A percentile compares a stretch with the other conserved stretches of the same genome.
Conservation (phyloP, 306 rosid genomes). For the Pueraria montana region DNA sequence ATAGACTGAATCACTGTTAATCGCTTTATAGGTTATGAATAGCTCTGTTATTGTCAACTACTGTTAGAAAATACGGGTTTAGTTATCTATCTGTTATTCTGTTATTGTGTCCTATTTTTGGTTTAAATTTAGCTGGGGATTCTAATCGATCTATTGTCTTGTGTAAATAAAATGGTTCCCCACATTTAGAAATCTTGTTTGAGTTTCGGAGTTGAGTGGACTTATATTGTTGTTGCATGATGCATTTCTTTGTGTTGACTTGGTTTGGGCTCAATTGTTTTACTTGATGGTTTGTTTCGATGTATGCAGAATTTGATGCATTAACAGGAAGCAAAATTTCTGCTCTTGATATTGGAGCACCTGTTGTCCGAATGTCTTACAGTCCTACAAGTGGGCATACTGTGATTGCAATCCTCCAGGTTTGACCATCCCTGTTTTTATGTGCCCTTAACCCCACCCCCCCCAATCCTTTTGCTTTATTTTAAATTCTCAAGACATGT, state of each 20-base stretch:
- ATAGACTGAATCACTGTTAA: not conserved
- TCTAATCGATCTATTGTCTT: slow-evolving; percentile 28
- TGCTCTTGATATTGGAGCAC: slow-evolving; percentile 85
- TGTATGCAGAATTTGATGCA: slow-evolving; percentile 82
- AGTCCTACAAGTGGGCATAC: slow-evolving; percentile 96
- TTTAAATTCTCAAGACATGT: slow-evolving; percentile 8
- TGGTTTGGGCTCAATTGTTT: slow-evolving; percentile 36
- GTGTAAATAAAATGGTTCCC: slow-evolving; percentile 24
- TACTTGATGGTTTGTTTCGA: slow-evolving; percentile 41
- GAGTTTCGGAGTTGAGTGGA: slow-evolving; percentile 25
- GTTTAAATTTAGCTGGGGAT: slow-evolving; percentile 1
- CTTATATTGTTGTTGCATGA: slow-evolving; percentile 12
- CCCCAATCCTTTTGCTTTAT: slow-evolving; percentile 2
- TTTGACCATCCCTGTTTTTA: slow-evolving; percentile 53
- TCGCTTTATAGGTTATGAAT: slow-evolving; percentile 15
- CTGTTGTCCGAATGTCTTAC: slow-evolving; percentile 89
- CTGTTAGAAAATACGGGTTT: not conserved
- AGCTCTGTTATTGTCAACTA: slow-evolving; percentile 14
- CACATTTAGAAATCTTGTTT: slow-evolving; percentile 10
- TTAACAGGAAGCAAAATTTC: slow-evolving; percentile 93
- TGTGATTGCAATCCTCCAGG: slow-evolving; percentile 91
- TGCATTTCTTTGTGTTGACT: slow-evolving; percentile 35
- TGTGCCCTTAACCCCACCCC: not conserved
- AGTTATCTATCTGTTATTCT: slow-evolving; percentile 13
- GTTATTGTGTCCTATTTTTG: not conserved